Evolutionary conservation across 129 eudicot genomes (phyloP), one percentile per base, ranked within the genome.

Genomic region (Flaveria bidentis): DNA sequence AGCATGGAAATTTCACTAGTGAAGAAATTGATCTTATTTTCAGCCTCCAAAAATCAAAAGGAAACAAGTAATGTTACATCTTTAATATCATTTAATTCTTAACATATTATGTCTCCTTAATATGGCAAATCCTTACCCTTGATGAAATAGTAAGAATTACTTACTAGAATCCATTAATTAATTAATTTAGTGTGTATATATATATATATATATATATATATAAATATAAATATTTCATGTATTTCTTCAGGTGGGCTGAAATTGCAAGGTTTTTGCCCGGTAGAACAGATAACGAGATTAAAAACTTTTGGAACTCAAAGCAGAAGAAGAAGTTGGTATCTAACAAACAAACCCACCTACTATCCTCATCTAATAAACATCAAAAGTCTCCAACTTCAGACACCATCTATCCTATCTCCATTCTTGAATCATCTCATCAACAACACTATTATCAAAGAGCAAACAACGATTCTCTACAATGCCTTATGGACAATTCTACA

Each of bases 281-380:
- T 25, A 64, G 79, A 75, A 75, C 79, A n/a, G 62, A 47, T n/a
- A 75, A 75, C 2, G 79, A 62, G 47, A 75, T 75, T 1, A 75
- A 63, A 75, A 62, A 62, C 62, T 46, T 75, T 47, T 62, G 79
- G 79, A 75, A 75, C 71, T 45, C 69, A 75, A 75, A 58, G 47
- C 7, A 41, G 1, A 74, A 46, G 56, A 75, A 75, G 49, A 61
- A 47, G 50, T 50, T 41, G 11, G 18, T 46, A 25, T 58, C 71
- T 2, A 26, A 58, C 15, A 58, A 61, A 25, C 41, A 12, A 61
- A 25, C 39, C 9, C n/a, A 25, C 28, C 17, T 25, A 26, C 1
- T n/a, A 1, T 25, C 66, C 41, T 60, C 66, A 25, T 18, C 51
- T 3, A 56, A 57, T 0, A n/a, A 41, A 2, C 58, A 46, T 20